These are phyloP conservation scores for Mesembryanthemum crystallinum DNA, from an alignment of 148 eudicot genomes.

Conservation along the genomic window DNA sequence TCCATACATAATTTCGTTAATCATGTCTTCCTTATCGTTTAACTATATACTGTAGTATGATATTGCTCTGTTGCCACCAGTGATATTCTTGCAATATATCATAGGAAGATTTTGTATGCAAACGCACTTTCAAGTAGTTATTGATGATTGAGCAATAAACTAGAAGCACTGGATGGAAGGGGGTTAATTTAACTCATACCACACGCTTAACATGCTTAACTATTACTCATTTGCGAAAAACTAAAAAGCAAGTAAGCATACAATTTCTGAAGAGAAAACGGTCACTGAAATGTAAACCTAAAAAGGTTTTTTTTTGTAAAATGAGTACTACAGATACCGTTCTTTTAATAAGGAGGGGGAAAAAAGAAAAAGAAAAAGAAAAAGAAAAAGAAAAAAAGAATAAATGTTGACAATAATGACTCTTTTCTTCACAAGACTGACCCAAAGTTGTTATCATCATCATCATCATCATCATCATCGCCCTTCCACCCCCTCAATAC, in stretches of 20 bases:
- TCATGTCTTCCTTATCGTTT: too few relatives aligned
- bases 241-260: too few relatives aligned
- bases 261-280: too few relatives aligned
- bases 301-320: slow-evolving; percentile 9
- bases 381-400: slow-evolving; percentile 14
- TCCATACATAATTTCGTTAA: too few relatives aligned
- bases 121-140: slow-evolving; percentile 9
- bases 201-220: too few relatives aligned
- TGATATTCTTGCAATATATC: slow-evolving; percentile 10
- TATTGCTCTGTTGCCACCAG: slow-evolving; percentile 9
- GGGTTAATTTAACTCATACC: too few relatives aligned
- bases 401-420: slow-evolving; percentile 26
- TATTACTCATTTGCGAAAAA: too few relatives aligned
- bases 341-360: neutral
- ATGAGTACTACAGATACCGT: slow-evolving; percentile 16
- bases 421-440: slow-evolving; percentile 16
- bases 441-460: slow-evolving; percentile 30
- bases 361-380: too few relatives aligned
- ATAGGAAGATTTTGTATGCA: slow-evolving; percentile 9
- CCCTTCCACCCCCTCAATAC: slow-evolving; percentile 7
- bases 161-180: too few relatives aligned
- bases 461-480: slow-evolving; percentile 31
- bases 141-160: too few relatives aligned
- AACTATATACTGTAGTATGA: too few relatives aligned
- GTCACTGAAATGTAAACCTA: neutral